Evolutionary conservation across 805 yeast genomes (phyloP), one percentile per base, ranked within the genome.

Genomic region (Clavispora carvajalis): DNA sequence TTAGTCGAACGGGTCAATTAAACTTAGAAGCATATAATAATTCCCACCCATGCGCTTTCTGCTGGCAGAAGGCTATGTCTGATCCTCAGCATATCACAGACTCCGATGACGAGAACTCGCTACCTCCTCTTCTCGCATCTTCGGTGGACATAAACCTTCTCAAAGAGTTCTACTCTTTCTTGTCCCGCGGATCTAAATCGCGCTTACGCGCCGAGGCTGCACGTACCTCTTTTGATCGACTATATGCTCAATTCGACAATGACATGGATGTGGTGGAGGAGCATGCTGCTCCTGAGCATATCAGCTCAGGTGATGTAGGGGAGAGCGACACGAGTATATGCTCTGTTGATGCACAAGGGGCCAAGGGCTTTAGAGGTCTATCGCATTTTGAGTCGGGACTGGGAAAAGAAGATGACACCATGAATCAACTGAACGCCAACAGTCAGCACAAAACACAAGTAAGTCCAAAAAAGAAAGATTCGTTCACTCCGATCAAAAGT

Each of bases 31-130:
- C 19, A 28, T 16, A 15, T 15, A 4, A 9, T 4, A 11, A n/a
- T 15, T 15, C 16, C 31, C 31, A 28, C 16, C 16, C 31, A 28
- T 28, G 31, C 31, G 16, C 16, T 15, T 28, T 3, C 31, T 28
- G 19, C 31, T 19, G 18, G 16, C 11, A 7, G 11, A 28, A 28
- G 11, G 19, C 31, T 16, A 28, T 28, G 31, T 28, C 31, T 28
- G 31, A 28, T 28, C 10, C 11, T 28, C 51, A 49, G 36, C 34
- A 29, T 36, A 41, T 45, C 41, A 30, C 49, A 38, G 54, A 51
- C 48, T 51, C 54, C 37, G 54, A 51, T 33, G 36, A 45, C 35
- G 53, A 49, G 39, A 51, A 47, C 44, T 35, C 48, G 31, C 48
- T 49, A 7, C 52, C 53, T 23, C 33, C 15, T 12, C 34, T 50